Conservation (phyloP, 305 asterid species). For the Coffea humblotiana region DNA sequence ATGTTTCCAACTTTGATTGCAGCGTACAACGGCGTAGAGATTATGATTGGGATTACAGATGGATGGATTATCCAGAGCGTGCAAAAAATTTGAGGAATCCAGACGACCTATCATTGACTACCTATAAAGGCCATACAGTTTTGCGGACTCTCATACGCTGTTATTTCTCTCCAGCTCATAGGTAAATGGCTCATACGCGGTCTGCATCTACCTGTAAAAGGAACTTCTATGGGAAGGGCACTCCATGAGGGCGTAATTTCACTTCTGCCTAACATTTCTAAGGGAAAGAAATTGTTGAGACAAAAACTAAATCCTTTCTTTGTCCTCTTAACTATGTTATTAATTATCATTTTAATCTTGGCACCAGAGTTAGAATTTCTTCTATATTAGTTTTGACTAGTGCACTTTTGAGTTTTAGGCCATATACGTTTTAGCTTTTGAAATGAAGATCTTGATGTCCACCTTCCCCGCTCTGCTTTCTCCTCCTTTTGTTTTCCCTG, state of each 20-base stretch:
- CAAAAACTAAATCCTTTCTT: not conserved
- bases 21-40: conserved; percentile 53
- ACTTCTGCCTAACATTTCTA: not conserved
- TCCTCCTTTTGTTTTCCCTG: no score
- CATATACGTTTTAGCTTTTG: no score
- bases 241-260: not conserved
- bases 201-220: not conserved
- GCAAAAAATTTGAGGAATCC: conserved; percentile 46
- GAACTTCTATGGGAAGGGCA: not conserved
- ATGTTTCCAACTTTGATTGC: conserved; percentile 27
- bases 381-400: not conserved
- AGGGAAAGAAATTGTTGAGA: conserved; percentile 1
- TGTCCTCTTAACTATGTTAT: not conserved
- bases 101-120: conserved; percentile 72
- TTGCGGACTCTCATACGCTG: conserved; percentile 90
- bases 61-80: conserved; percentile 74
- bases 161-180: conserved; percentile 84
- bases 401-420: not conserved
- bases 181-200: conserved; percentile 40
- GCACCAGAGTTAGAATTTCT: no score
- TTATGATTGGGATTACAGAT: conserved; percentile 82
- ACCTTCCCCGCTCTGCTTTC: no score
- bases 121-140: conserved; percentile 84
- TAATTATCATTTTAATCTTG: not conserved
- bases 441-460: no score